Evolutionary conservation across 2,329 filamentous ascomycete species (phyloP), one percentile per base, ranked within the genome.

Genomic region (Scytalidium sp.): DNA sequence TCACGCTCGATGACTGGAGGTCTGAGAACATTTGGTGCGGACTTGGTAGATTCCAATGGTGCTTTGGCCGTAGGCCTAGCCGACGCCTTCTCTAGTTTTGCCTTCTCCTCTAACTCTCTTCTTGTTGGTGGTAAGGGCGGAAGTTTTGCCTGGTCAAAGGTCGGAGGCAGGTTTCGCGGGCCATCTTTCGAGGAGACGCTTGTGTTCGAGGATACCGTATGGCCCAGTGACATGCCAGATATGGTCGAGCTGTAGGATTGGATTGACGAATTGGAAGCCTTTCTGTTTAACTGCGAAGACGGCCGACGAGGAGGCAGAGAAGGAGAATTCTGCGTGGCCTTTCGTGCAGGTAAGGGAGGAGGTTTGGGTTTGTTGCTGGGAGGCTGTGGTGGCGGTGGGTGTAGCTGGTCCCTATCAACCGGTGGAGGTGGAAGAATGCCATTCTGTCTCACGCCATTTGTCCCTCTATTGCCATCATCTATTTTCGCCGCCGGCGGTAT

Each of bases 201-300:
- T 0, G 76, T 74, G 19, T 69, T 70, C 2, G 53, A 55, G 44
- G 79, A 79, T 8, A 73, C 75, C 22, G 66, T 60, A 2, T 69
- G 55, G 23, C 58, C 73, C 40, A 79, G 55, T 1, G 80, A 83
- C 19, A 78, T 62, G 1, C 71, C 74, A 3, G 82, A 84, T 15
- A 79, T 60, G 10, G 71, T 72, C 6, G 81, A 85, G 36, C 74
- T 67, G 50, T 77, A 69, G 2, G 81, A 84, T 11, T 75, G 59
- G 23, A 80, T 79, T 2, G 82, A 85, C 0, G 81, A 78, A 40
- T 76, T 76, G 17, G 83, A 85, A 44, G 72, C 77, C 20, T 81
- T 73, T 4, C 66, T 66, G 19, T 64, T 63, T 27, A 76, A 62
- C 13, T 65, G 64, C 6, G 70, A 64, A 2, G 76, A 76, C 2